Evolutionary conservation across 768 basidiomycete genomes (phyloP), one percentile per base, ranked within the genome.

Genomic region (Leucocoprinus birnbaumii): DNA sequence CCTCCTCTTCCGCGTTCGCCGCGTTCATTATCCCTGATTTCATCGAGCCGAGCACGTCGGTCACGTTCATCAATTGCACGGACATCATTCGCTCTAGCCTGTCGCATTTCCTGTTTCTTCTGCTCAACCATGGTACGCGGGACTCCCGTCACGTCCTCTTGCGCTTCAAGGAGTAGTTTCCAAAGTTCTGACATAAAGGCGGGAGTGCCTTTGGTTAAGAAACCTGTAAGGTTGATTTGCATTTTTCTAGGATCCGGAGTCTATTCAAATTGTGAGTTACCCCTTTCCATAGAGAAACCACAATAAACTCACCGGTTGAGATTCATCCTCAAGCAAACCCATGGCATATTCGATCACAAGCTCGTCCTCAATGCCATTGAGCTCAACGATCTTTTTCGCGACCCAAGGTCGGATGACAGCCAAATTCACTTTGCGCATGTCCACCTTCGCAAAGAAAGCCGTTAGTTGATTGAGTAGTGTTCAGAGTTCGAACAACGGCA

Each of bases 311-410:
- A 96, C 94, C n/a, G 90, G 87, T 59, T 89, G 82, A 14, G 82
- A 79, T 46, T 84, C 77, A 62, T 97, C 92, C 66, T 99, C 97
- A 4, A 99, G 73, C 18, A 98, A 77, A 16, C 93, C 93, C 85
- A 94, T 92, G 16, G 94, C 93, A 65, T 97, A 98, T 66, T 98
- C 96, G 25, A 98, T 86, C 40, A 98, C 87, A 41, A 99, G 87
- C 67, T 99, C 97, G 69, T 99, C 97, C 64, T 99, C 97, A 35
- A 98, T 85, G 2, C 95, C 93, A 41, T 94, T 84, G 19, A 97
- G 80, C 55, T 94, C 91, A 2, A 89, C 82, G 54, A 97, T 87
- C 70, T 91, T 90, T 78, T 93, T 94, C 13, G 91, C 89, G 57
- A 98, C 86, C 97, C 97, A 99, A 2, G 94, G 92, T 56, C 91